These are phyloP conservation scores for Petunia axillaris DNA, from an alignment of 257 asterid genomes.

Conservation along the genomic window DNA sequence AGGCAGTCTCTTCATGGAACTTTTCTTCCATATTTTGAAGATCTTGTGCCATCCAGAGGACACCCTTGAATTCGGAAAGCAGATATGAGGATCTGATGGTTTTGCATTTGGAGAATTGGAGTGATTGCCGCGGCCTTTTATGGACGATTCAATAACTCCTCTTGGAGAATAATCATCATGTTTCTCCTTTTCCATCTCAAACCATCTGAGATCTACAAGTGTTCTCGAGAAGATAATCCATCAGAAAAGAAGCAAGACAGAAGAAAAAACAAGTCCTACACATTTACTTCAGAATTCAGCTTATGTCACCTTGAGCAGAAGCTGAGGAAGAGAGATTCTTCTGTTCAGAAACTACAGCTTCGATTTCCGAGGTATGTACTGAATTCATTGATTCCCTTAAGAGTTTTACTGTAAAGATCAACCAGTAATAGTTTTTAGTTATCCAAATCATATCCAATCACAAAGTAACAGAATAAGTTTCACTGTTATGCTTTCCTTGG, in stretches of 20 bases:
- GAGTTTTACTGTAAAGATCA: background rate
- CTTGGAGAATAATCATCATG: conserved; percentile 36
- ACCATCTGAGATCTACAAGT: conserved; percentile 49
- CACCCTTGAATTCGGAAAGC: conserved; percentile 22
- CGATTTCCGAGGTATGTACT: conserved; percentile 13
- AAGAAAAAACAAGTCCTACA: background rate
- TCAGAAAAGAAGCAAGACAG: background rate
- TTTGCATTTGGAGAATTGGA: conserved; percentile 25
- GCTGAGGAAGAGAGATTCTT: conserved; percentile 30
- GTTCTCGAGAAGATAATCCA: background rate
- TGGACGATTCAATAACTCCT: conserved; percentile 41
- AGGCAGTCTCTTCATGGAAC: conserved; percentile 40
- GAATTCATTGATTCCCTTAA: conserved; percentile 3
- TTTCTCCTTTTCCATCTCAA: conserved; percentile 40
- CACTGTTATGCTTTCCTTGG: background rate
- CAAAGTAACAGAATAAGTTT: background rate
- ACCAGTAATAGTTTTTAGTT: background rate
- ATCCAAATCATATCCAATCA: background rate
- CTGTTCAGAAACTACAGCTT: background rate
- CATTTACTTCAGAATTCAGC: background rate
- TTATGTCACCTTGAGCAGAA: conserved; percentile 55
- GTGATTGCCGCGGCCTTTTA: conserved; percentile 24
- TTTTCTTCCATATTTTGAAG: conserved; percentile 49
- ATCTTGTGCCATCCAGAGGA: conserved; percentile 52
- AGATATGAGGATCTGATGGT: background rate